Percentiles rank a stretch among this genome's conserved stretches.
Evolutionary conservation across 2,329 filamentous ascomycete species (phyloP).

Genomic region (Ophiocordyceps polyrhachis-furcata): DNA sequence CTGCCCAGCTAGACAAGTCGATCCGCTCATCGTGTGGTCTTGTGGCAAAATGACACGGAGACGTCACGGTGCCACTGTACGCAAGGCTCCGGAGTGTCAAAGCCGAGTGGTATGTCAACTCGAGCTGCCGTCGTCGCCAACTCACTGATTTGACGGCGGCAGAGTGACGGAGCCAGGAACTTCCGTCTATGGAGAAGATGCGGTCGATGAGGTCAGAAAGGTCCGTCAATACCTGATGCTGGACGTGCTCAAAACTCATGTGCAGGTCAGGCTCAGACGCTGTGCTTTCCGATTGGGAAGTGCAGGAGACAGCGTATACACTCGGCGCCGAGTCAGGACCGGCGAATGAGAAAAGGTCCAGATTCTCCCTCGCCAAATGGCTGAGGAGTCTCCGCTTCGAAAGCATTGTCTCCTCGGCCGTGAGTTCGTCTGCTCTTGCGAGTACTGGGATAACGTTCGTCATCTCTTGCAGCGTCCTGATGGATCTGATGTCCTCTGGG

Average conservation of each 20-base stretch:
- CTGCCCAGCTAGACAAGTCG: slow-evolving; percentile 19
- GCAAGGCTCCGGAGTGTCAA: not conserved
- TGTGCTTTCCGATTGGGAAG: slow-evolving; percentile 51
- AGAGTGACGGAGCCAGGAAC: slow-evolving; percentile 64
- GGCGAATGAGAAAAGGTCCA: slow-evolving; percentile 51
- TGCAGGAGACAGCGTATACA: slow-evolving; percentile 64
- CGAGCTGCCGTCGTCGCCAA: slow-evolving; percentile 35
- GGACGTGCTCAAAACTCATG: slow-evolving; percentile 81
- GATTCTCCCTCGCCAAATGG: slow-evolving; percentile 35
- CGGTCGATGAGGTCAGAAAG: slow-evolving; percentile 48
- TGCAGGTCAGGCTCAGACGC: slow-evolving; percentile 83
- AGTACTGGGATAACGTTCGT: slow-evolving; percentile 79
- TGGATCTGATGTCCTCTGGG: slow-evolving; percentile 44
- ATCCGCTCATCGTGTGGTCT: slow-evolving; percentile 12
- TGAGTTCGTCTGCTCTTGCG: slow-evolving; percentile 54
- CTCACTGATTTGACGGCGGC: slow-evolving; percentile 65
- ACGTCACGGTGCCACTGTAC: not conserved
- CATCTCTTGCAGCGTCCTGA: slow-evolving; percentile 48
- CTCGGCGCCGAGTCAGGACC: slow-evolving; percentile 12
- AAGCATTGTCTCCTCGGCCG: slow-evolving; percentile 31
- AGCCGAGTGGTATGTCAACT: slow-evolving; percentile 2
- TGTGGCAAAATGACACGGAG: not conserved
- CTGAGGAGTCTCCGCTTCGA: slow-evolving; percentile 41
- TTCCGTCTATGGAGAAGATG: slow-evolving; percentile 60
- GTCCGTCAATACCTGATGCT: slow-evolving; percentile 62